Evolutionary conservation across 2,329 filamentous ascomycete species (phyloP).

Genomic region (Xylaria sp.): DNA sequence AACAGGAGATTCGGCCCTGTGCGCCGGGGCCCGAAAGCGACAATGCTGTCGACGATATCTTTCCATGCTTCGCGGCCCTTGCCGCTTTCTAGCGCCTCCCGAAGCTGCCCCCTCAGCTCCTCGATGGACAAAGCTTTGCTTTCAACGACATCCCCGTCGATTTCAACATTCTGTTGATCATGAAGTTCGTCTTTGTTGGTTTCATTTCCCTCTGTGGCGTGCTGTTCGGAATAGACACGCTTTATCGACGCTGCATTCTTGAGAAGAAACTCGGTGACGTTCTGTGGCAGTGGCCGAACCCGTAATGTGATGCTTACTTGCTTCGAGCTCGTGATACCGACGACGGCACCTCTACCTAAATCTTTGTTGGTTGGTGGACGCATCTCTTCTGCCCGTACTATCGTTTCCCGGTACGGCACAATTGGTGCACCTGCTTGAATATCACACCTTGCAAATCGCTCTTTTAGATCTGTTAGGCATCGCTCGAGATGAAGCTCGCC

Average conservation of each 20-base stretch:
- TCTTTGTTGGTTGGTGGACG: conserved; percentile 86
- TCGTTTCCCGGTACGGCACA: conserved; percentile 94
- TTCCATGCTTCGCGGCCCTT: conserved; percentile 83
- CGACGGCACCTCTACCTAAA: conserved; percentile 82
- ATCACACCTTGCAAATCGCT: conserved; percentile 92
- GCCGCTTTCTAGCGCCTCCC: conserved; percentile 73
- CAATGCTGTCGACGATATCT: conserved; percentile 80
- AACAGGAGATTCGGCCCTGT: conserved; percentile 90
- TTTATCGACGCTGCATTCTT: conserved; percentile 86
- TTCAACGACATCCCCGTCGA: conserved; percentile 68
- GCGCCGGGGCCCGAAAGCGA: conserved; percentile 88
- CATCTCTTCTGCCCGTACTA: conserved; percentile 91
- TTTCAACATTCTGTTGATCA: conserved; percentile 56
- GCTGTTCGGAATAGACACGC: conserved; percentile 77
- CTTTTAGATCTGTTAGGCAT: conserved; percentile 91
- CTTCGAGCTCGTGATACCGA: conserved; percentile 83
- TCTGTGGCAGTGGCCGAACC: conserved; percentile 79
- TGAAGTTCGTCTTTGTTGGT: conserved; percentile 50
- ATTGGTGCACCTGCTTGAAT: conserved; percentile 95
- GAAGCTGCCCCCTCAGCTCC: conserved; percentile 82
- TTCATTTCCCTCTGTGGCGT: conserved; percentile 57
- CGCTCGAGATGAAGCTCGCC: conserved; percentile 94
- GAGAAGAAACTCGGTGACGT: conserved; percentile 85
- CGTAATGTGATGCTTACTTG: conserved; percentile 81
- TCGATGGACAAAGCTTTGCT: conserved; percentile 73